Evolutionary conservation across 768 basidiomycete species (phyloP).

Genomic region (Cystobasidium onofrii): DNA sequence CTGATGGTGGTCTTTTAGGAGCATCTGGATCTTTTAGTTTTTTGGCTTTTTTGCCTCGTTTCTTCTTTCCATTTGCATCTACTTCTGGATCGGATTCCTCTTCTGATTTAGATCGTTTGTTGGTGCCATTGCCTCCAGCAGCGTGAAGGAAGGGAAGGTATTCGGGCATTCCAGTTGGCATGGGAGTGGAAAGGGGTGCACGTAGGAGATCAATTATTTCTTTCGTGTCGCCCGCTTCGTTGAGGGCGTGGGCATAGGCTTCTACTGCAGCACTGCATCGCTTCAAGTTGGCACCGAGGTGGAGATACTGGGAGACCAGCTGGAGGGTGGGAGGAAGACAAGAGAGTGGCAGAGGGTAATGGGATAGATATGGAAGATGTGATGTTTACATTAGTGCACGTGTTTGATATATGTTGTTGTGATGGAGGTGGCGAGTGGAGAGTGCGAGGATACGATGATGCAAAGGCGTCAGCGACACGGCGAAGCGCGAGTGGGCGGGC

Average conservation of each 20-base stretch:
- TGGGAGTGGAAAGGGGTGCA: not conserved
- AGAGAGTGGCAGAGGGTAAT: not conserved
- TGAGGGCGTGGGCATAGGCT: constrained; percentile 8
- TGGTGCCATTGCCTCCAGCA: not conserved
- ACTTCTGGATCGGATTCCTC: constrained; percentile 9
- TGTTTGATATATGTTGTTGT: not conserved
- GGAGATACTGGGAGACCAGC: constrained; percentile 29
- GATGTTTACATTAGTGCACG: not conserved
- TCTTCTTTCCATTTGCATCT: constrained; percentile 4
- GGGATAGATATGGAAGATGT: not conserved
- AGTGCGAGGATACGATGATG: not conserved
- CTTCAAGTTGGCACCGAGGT: constrained; percentile 19
- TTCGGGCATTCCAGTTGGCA: constrained; percentile 15
- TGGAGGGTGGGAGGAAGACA: not conserved
- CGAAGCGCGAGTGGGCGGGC: not conserved
- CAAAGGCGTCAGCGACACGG: not conserved
- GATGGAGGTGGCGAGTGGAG: not conserved
- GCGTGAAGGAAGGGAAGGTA: not conserved
- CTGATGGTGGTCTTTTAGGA: constrained; percentile 84
- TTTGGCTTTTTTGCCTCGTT: constrained; percentile 47
- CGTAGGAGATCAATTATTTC: constrained; percentile 10
- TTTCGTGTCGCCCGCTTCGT: constrained; percentile 6
- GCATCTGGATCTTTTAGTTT: constrained; percentile 80
- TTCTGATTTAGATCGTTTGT: constrained; percentile 6
- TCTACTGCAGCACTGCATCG: constrained; percentile 17